Conservation (phyloP, 2,329 filamentous ascomycete species). For the Scytalidium lignicola region DNA sequence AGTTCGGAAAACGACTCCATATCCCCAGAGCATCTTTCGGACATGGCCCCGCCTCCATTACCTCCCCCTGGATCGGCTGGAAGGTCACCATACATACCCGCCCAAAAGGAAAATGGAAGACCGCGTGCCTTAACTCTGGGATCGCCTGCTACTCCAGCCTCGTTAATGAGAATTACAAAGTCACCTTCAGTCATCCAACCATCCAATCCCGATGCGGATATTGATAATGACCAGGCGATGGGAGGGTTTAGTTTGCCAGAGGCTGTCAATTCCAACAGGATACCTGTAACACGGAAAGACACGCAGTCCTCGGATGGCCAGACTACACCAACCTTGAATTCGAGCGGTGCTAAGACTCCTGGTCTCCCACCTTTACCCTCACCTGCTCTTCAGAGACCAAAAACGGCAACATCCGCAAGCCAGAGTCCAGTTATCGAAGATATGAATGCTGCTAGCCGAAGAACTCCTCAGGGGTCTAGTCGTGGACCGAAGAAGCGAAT, state of each 20-base stretch:
- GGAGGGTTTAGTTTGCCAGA: constrained; percentile 71
- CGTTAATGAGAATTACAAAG: constrained; percentile 69
- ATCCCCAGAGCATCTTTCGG: constrained; percentile 56
- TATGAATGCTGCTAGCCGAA: constrained; percentile 37
- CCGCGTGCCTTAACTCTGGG: constrained; percentile 22
- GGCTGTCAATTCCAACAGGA: constrained; percentile 48
- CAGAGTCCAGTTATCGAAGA: constrained; percentile 49
- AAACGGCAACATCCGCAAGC: constrained; percentile 38
- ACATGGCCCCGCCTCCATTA: constrained; percentile 64
- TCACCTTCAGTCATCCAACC: constrained; percentile 26
- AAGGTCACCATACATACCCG: constrained; percentile 62
- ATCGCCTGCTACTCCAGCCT: constrained; percentile 78
- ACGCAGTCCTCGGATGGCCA: constrained; percentile 43
- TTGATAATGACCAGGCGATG: constrained; percentile 46
- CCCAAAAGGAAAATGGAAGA: constrained; percentile 42
- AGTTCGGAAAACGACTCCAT: constrained; percentile 61
- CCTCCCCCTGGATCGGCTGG: constrained; percentile 59
- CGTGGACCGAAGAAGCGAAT: constrained; percentile 63
- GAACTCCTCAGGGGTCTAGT: constrained; percentile 48
- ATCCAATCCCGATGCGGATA: constrained; percentile 41
- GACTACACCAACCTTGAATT: constrained; percentile 49
- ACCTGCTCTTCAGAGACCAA: constrained; percentile 32
- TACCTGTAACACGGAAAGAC: constrained; percentile 44
- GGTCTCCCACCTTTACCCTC: constrained; percentile 36
- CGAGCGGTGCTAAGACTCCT: constrained; percentile 29